Evolutionary conservation across 2,329 filamentous ascomycete genomes (phyloP).

Genomic region (Botrytis squamosa): DNA sequence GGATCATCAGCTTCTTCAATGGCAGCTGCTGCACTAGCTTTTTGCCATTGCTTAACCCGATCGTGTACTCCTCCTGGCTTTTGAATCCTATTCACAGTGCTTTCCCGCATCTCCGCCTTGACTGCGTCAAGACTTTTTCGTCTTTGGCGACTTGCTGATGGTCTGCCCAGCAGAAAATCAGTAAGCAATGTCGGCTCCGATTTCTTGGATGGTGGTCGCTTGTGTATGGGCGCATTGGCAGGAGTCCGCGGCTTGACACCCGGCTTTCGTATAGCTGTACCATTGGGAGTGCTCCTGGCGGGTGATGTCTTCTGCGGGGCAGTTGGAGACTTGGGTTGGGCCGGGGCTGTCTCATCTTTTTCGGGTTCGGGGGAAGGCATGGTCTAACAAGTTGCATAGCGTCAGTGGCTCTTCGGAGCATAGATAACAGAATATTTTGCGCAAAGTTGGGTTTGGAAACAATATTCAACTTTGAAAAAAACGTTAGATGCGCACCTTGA

Average conservation of each 20-base stretch:
- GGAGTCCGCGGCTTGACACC: constrained; percentile 29
- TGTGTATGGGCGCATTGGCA: constrained; percentile 33
- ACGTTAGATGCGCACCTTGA: constrained; percentile 19
- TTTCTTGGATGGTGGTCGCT: constrained; percentile 30
- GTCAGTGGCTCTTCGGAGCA: constrained; percentile 15
- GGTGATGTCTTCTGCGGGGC: constrained; percentile 25
- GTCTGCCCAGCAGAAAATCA: constrained; percentile 59
- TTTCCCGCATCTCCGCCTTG: constrained; percentile 54
- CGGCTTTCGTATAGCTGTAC: constrained; percentile 27
- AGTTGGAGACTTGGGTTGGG: constrained; percentile 20
- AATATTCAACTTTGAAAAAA: neutral
- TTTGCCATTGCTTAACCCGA: constrained; percentile 83
- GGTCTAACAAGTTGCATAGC: constrained; percentile 8
- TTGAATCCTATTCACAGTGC: constrained; percentile 56
- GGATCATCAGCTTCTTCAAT: constrained; percentile 51
- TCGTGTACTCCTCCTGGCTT: constrained; percentile 69
- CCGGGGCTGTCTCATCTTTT: constrained; percentile 19
- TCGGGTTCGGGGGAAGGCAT: constrained; percentile 23
- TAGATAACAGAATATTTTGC: neutral
- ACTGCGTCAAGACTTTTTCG: constrained; percentile 59
- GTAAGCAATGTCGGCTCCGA: constrained; percentile 51
- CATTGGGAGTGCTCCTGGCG: constrained; percentile 29
- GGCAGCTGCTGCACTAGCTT: constrained; percentile 67
- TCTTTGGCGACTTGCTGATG: constrained; percentile 53
- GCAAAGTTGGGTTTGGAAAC: neutral